Percentiles rank a stretch among this genome's conserved stretches.
phyloP scores from a whole-genome alignment of 768 basidiomycete genomes.

The Naganishia vishniacii region DNA sequence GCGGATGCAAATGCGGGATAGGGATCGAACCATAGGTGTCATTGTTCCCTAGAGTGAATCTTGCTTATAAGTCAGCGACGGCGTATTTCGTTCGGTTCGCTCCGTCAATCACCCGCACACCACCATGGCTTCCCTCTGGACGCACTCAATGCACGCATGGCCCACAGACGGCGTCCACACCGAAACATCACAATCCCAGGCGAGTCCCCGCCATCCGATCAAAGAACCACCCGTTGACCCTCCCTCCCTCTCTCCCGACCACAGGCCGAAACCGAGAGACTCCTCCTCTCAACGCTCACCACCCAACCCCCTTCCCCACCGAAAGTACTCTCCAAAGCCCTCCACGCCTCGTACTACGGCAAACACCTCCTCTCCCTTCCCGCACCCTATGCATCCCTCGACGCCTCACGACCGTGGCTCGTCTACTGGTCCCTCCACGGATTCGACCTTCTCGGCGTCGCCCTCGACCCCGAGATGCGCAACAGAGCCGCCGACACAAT shows the following conservation, averaged over 20 bases:
- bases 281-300: not conserved
- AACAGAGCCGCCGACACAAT: conserved; percentile 76
- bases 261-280: conserved; percentile 10
- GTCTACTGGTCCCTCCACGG: conserved; percentile 87
- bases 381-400: conserved; percentile 69
- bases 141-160: conserved; percentile 18
- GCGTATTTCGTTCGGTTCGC: no score
- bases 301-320: conserved; percentile 40
- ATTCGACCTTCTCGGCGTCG: conserved; percentile 71
- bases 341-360: conserved; percentile 70
- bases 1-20: no score
- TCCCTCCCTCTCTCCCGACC: no score
- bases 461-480: conserved; percentile 68
- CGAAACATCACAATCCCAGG: conserved; percentile 54
- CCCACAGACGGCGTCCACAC: conserved; percentile 63
- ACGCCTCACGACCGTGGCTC: conserved; percentile 93
- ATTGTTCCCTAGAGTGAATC: no score
- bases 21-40: no score
- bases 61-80: no score
- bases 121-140: conserved; percentile 29
- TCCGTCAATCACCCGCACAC: no score
- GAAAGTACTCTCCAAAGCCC: conserved; percentile 55
- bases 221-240: conserved; percentile 22
- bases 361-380: conserved; percentile 74
- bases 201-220: not conserved